Percentiles rank a stretch among this genome's conserved stretches.
These are phyloP conservation scores for Solioccasus polychromus DNA, from an alignment of 768 basidiomycete genomes.

Conservation along the genomic window DNA sequence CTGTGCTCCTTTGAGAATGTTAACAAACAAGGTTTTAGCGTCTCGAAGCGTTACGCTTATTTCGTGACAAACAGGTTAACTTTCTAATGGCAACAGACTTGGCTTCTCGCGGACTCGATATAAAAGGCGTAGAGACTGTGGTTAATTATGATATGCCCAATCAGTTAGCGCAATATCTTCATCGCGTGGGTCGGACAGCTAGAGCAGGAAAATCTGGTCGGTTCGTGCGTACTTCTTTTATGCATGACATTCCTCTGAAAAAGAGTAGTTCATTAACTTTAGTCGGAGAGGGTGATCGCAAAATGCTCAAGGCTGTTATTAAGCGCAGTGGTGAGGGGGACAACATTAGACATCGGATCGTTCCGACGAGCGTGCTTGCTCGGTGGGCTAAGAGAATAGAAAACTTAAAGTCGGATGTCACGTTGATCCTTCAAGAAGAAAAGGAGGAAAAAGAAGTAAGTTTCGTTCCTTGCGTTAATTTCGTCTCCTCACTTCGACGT, in stretches of 20 bases:
- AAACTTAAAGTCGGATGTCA: constrained; percentile 70
- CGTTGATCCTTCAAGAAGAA: constrained; percentile 83
- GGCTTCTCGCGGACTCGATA: constrained; percentile 93
- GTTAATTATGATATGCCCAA: constrained; percentile 99
- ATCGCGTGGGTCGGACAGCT: constrained; percentile 96
- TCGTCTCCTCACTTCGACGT: constrained; percentile 9
- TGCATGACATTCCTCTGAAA: constrained; percentile 7
- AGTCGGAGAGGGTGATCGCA: constrained; percentile 94
- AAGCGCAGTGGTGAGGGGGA: constrained; percentile 80
- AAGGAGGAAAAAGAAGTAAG: constrained; percentile 89
- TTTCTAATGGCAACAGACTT: constrained; percentile 96
- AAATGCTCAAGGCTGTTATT: constrained; percentile 93
- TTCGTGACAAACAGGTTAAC: constrained; percentile 85
- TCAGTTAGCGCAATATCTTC: constrained; percentile 89
- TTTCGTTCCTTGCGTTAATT: constrained; percentile 4
- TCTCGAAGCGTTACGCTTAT: constrained; percentile 78
- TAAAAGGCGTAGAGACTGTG: constrained; percentile 95
- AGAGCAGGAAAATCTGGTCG: constrained; percentile 91
- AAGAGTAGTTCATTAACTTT: constrained; percentile 79
- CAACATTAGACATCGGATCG: constrained; percentile 82
- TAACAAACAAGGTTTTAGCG: constrained; percentile 48
- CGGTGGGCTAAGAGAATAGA: constrained; percentile 72
- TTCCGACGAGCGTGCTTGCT: constrained; percentile 71
- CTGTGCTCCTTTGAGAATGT: not conserved
- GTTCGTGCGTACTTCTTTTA: constrained; percentile 41